phyloP scores from a whole-genome alignment of 1,139 yeast species.

The Kodamaea fungicola region DNA sequence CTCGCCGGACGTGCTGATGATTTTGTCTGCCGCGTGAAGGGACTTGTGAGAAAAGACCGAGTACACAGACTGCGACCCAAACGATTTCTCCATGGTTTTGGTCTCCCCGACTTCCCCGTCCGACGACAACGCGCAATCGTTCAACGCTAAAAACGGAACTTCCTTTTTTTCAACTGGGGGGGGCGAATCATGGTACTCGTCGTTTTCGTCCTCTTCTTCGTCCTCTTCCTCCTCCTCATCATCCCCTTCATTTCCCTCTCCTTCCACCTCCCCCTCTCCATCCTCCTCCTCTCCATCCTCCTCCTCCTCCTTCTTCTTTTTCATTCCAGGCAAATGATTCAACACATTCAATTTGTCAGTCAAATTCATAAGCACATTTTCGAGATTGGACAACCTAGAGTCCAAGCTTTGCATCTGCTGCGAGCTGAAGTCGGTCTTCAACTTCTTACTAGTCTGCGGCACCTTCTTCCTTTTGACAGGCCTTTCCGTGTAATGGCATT shows the following conservation, averaged over 20 bases:
- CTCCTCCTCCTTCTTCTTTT: conserved; percentile 3
- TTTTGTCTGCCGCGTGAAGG: conserved; percentile 29
- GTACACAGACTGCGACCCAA: conserved; percentile 39
- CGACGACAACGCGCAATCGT: neutral
- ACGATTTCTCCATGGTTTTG: conserved; percentile 14
- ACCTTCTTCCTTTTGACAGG: conserved; percentile 15
- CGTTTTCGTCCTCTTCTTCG: neutral
- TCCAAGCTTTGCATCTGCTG: conserved; percentile 18
- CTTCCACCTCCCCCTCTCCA: neutral
- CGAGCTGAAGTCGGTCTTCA: conserved; percentile 1
- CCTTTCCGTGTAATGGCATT: conserved; percentile 29
- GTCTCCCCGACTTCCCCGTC: neutral
- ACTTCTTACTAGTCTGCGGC: neutral
- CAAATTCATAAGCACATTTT: conserved; percentile 19
- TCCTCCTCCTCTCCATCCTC: conserved; percentile 3
- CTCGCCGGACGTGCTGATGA: conserved; percentile 21
- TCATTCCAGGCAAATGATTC: neutral
- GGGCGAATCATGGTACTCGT: neutral
- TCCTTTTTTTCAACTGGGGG: neutral
- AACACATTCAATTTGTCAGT: conserved; percentile 14
- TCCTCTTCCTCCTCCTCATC: conserved; percentile 3
- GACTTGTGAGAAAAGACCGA: conserved; percentile 37
- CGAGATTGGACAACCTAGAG: conserved; percentile 21
- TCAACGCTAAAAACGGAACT: too few species aligned
- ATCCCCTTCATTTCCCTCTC: conserved; percentile 1